Evolutionary conservation across 2,329 filamentous ascomycete species (phyloP), one percentile per base, ranked within the genome.

Genomic region (Ceratocystis cacaofunesta): DNA sequence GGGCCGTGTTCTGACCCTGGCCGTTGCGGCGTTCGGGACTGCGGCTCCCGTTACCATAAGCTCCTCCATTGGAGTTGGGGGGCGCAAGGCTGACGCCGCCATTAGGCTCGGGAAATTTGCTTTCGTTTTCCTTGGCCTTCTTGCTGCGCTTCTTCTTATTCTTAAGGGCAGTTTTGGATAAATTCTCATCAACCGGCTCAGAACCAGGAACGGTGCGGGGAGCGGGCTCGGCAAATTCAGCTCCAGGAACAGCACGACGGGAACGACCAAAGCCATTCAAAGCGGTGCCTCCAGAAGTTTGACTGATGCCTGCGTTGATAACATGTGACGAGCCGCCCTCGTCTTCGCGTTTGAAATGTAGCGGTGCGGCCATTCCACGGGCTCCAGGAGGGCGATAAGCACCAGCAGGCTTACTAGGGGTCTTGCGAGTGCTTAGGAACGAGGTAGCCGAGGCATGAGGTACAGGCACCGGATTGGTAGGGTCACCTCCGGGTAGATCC

Each of bases 81-180:
- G 78, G 79, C 68, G 75, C 80, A 70, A 80, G 78, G 72, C 73
- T 76, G 52, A 75, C 77, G 71, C 79, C 73, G 68, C 76, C 76
- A 71, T 78, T 78, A 46, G 73, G 77, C 65, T 79, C 78, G 22
- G 72, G 72, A n/a, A 61, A 65, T 61, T 85, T 86, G 62, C 83
- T 84, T 19, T 90, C 89, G 5, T 80, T 82, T 60, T 94, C 91
- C 73, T 92, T 94, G 63, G 84, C 83, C 78, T 96, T 97, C 81
- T 95, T 96, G 70, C 80, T 83, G 69, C 94, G 85, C 83, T 97
- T 97, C 84, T 97, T 97, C 84, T 97, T 97, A 78, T 96, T 96
- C 82, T 96, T 96, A 71, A 90, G 79, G 12, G 89, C 91, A 64
- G 88, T 85, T 78, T 94, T 95, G 68, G 89, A 92, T 68, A 94